Evolutionary conservation across 2,329 filamentous ascomycete genomes (phyloP), one percentile per base, ranked within the genome.

Genomic region (Alternaria alternata): DNA sequence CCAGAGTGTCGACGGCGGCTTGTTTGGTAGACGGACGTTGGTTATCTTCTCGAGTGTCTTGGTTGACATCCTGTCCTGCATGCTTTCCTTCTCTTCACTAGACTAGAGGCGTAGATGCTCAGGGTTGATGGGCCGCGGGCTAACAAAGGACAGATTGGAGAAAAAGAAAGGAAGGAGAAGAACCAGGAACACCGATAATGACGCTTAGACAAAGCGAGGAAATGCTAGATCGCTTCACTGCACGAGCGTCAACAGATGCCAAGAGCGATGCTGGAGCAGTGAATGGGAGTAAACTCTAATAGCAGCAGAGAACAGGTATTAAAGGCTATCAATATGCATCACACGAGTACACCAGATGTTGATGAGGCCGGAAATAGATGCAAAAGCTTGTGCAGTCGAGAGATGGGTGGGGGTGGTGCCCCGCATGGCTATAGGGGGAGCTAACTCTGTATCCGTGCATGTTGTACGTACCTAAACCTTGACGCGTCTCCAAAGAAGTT

Each of bases 11-110:
- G 69, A 71, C 1, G 69, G 51, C 3, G 69, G 66, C 54, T 73
- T 72, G 30, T 69, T 61, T 20, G 78, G 77, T 18, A 80, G 59
- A 41, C 77, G 76, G 6, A 79, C 77, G 43, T 70, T 68, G 8
- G 65, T 55, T 55, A 80, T 77, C 58, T 69, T 76, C 20, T 53
- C 63, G 43, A 78, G 54, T 24, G 57, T 47, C 12, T 54, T 58
- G n/a, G 59, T 63, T 48, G 56, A 54, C 47, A 30, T 26, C 24
- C 57, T 38, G 39, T 57, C 51, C 48, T 57, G 44, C 56, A 57
- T 54, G 20, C 38, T 57, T 41, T 22, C 47, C 39, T n/a, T 42
- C 41, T 57, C 43, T 51, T 30, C 47, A 57, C 41, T 34, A n/a
- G 16, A 18, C 16, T 24, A 43, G 16, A 30, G 55, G 36, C 52